phyloP scores from a whole-genome alignment of 768 basidiomycete species.

The Austroboletus eburneus region DNA sequence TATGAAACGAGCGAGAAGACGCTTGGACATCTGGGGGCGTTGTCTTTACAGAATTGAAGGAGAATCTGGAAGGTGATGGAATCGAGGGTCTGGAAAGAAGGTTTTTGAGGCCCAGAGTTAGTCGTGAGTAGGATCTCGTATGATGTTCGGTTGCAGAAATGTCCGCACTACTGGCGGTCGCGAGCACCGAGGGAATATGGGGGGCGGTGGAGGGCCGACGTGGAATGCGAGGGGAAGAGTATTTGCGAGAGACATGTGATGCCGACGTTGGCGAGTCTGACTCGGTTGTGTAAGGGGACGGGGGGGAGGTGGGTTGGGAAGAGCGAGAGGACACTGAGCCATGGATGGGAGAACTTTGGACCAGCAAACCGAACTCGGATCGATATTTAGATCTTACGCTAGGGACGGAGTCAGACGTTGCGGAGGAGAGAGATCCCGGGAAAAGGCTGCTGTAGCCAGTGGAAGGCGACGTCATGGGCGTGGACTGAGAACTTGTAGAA shows the following conservation, averaged over 20 bases:
- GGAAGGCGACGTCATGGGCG: slow-evolving; percentile 25
- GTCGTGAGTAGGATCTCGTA: slow-evolving; percentile 12
- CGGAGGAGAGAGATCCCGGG: slow-evolving; percentile 19
- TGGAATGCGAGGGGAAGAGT: neutral
- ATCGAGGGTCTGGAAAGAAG: slow-evolving; percentile 33
- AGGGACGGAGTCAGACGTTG: slow-evolving; percentile 22
- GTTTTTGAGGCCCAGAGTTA: slow-evolving; percentile 32
- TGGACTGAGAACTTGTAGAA: slow-evolving; percentile 19
- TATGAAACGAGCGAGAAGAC: slow-evolving; percentile 11
- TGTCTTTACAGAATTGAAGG: slow-evolving; percentile 12
- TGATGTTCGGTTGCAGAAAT: slow-evolving; percentile 6
- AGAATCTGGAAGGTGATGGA: slow-evolving; percentile 19
- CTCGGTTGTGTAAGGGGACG: slow-evolving; percentile 17
- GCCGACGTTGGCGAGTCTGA: slow-evolving; percentile 13
- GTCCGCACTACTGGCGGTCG: neutral
- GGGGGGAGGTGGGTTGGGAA: slow-evolving; percentile 13
- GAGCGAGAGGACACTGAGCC: slow-evolving; percentile 13
- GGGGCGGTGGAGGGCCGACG: slow-evolving; percentile 18
- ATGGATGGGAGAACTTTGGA: slow-evolving; percentile 7
- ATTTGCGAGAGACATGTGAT: neutral
- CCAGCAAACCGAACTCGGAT: slow-evolving; percentile 17
- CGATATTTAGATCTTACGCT: slow-evolving; percentile 8
- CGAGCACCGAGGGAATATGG: neutral
- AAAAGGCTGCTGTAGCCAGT: slow-evolving; percentile 20
- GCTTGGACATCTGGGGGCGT: slow-evolving; percentile 10